Base-by-base conservation (phyloP, 495 filamentous ascomycete genomes). In the Hypoxylon cercidicola region DNA sequence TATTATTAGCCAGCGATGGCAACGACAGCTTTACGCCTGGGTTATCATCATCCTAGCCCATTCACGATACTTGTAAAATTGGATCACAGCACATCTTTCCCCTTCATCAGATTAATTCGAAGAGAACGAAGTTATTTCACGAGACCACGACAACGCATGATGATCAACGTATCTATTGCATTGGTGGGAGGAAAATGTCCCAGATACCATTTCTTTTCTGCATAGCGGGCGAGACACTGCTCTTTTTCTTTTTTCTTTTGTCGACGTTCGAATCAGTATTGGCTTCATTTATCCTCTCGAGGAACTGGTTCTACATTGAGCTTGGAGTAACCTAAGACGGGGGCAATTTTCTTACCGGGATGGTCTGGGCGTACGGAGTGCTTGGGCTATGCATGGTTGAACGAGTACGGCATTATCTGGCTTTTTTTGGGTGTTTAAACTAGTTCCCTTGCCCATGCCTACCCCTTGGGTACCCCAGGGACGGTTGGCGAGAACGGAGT, bases 161-260 rank as follows among this genome's bases (percentile, higher is more conserved):
- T 39, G 44, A 68, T 46, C 50, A 60, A 49, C 54, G 60, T 68
- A 64, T 64, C 60, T 64, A 56, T 56, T 68, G 65, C 60, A 64
- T 68, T 45, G 54, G 53, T 64, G 60, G 65, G 23, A 41, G 65
- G 51, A 64, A 68, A 62, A 68, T 30, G 50, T 64, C 60, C 59
- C 65, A 56, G 65, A 64, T 69, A 65, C 55, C 66, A 62, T 54
- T 66, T 65, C 45, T 54, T 65, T 69, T 66, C 66, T 69, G 66
- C 66, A 69, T 69, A 69, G 66, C 66, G 66, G 30, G 66, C 61
- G 66, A 65, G 61, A 69, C 61, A 61, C 40, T 56, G 48, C 61
- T 53, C 49, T 39, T 35, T 40, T 51, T 62, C 50, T 60, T 20
- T 50, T 51, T 50, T 48, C 23, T 34, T 43, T 48, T 40, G 15